These are phyloP conservation scores for Nakataea oryzae DNA, from an alignment of 2,329 filamentous ascomycete species.

Conservation along the genomic window DNA sequence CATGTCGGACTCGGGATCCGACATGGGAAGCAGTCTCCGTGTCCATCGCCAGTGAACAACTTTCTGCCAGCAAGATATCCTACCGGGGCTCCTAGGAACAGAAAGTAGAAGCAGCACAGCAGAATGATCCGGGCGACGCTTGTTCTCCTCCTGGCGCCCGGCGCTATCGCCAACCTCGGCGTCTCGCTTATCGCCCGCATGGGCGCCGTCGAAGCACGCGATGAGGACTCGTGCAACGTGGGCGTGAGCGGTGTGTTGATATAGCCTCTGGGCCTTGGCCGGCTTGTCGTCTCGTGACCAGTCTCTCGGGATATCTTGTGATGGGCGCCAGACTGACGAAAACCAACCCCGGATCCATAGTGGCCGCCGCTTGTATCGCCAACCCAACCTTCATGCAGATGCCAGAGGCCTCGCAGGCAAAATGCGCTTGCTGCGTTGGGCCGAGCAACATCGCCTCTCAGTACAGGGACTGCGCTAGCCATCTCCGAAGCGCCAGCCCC, in stretches of 20 bases:
- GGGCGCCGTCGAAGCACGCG: slow-evolving; percentile 4
- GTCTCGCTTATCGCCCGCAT: background rate
- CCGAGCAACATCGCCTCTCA: slow-evolving; percentile 5
- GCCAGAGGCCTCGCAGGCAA: slow-evolving; percentile 2
- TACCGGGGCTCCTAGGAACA: too few species aligned
- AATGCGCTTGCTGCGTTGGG: slow-evolving; percentile 15
- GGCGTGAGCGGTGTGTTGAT: background rate
- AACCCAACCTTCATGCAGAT: slow-evolving; percentile 7
- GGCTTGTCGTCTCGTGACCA: too few species aligned
- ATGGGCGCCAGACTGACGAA: too few species aligned
- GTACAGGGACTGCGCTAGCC: slow-evolving; percentile 15
- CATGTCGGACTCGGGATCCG: background rate
- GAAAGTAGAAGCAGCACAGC: background rate
- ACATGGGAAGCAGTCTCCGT: background rate
- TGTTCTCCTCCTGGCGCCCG: slow-evolving; percentile 1
- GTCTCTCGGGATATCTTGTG: too few species aligned
- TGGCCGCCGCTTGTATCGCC: background rate
- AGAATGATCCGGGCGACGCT: background rate
- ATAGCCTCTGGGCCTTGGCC: too few species aligned
- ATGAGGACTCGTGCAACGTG: slow-evolving; percentile 3
- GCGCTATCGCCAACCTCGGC: slow-evolving; percentile 2
- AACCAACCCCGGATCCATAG: background rate
- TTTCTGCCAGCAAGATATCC: background rate
- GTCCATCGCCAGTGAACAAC: background rate
- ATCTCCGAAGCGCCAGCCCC: slow-evolving; percentile 8